These are phyloP conservation scores for Licmophora abbreviata DNA, from an alignment of 108 stramenopile genomes.

Conservation along the genomic window DNA sequence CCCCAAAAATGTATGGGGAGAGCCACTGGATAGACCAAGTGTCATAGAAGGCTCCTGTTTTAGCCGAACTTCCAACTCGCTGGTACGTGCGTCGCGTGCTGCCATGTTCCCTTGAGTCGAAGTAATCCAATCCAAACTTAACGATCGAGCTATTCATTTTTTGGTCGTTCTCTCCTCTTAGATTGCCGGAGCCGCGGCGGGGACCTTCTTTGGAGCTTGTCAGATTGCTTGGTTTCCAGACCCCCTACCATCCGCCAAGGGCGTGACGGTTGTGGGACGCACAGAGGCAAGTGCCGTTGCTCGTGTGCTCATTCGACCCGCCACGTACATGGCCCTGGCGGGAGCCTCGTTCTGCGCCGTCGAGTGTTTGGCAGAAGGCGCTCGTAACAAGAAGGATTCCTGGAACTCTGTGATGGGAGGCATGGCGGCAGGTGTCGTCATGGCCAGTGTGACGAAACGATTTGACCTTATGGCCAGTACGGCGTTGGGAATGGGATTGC, in stretches of 20 bases:
- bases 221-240: constrained; percentile 18
- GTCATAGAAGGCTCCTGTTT: too few species aligned
- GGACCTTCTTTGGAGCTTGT: constrained; percentile 8
- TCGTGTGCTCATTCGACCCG: constrained; percentile 5
- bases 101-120: too few species aligned
- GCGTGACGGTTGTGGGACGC: neutral
- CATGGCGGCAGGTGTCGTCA: constrained; percentile 24
- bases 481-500: constrained; percentile 23
- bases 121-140: too few species aligned
- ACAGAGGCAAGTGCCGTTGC: neutral
- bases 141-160: too few species aligned
- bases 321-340: constrained; percentile 5
- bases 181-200: constrained; percentile 5
- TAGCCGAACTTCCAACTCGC: too few species aligned
- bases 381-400: constrained; percentile 21
- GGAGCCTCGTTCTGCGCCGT: constrained; percentile 1
- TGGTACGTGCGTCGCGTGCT: too few species aligned
- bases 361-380: constrained; percentile 7
- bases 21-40: too few species aligned
- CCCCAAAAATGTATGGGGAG: too few species aligned
- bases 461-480: constrained; percentile 29
- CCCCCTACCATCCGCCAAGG: neutral
- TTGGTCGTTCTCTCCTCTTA: too few species aligned
- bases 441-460: constrained; percentile 28
- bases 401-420: constrained; percentile 25